Percentiles rank a stretch among this genome's conserved stretches.
Evolutionary conservation across 306 rosid species (phyloP).

Genomic region (Dalbergia cultrata): DNA sequence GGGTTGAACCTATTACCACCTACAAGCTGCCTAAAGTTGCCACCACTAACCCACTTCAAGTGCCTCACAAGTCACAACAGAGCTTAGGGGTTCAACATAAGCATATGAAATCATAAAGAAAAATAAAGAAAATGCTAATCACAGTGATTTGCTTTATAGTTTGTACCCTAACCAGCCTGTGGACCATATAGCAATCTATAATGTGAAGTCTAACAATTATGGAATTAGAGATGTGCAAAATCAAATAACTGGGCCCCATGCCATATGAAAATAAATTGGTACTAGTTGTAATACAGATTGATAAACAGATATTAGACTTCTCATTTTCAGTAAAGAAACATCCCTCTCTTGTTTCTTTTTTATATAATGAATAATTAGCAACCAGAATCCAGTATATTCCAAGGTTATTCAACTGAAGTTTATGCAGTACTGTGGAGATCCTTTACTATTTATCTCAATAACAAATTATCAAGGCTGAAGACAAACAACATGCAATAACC

Average conservation of each 20-base stretch:
- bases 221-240: slow-evolving; percentile 30
- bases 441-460: slow-evolving; percentile 2
- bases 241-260: slow-evolving; percentile 15
- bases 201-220: slow-evolving; percentile 10
- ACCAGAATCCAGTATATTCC: slow-evolving; percentile 13
- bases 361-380: slow-evolving; percentile 11
- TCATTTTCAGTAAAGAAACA: not conserved
- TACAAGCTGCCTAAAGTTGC: not conserved
- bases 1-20: slow-evolving; percentile 7
- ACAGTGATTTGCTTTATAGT: not conserved
- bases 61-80: slow-evolving; percentile 1
- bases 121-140: slow-evolving; percentile 12
- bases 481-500: slow-evolving; percentile 39
- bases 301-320: not conserved
- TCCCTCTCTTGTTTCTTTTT: not conserved
- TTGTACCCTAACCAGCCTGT: not conserved
- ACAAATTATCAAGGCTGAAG: slow-evolving; percentile 14
- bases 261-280: slow-evolving; percentile 6
- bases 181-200: not conserved
- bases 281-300: not conserved
- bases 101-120: slow-evolving; percentile 11
- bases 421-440: slow-evolving; percentile 12
- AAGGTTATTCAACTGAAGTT: slow-evolving; percentile 24
- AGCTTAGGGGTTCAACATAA: slow-evolving; percentile 18
- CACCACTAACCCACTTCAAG: not conserved